These are phyloP conservation scores for Tetrastigma voinierianum DNA, from an alignment of 164 flowering plant genomes.

Conservation along the genomic window DNA sequence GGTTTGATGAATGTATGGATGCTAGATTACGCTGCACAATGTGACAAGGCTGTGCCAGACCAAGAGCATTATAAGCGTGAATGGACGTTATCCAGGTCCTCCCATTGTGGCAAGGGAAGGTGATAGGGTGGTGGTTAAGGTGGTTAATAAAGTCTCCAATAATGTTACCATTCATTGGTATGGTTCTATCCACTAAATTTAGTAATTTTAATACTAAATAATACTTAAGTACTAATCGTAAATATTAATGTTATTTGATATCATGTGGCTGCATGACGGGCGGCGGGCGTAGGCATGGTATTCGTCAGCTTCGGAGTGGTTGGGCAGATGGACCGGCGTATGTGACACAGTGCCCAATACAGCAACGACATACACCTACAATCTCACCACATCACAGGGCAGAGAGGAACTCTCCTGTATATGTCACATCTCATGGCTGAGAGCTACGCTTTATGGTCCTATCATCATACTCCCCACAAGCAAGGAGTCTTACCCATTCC, in stretches of 20 bases:
- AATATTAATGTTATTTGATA: too few species aligned
- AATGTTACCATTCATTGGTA: conserved; percentile 47
- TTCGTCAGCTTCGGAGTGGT: conserved; percentile 42
- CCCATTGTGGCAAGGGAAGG: conserved; percentile 39
- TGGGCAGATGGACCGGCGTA: conserved; percentile 69
- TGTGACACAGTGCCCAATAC: conserved; percentile 63
- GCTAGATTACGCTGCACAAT: conserved; percentile 27
- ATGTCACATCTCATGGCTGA: conserved; percentile 56
- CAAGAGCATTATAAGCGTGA: conserved; percentile 33
- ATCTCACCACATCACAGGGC: conserved; percentile 54
- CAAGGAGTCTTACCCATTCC: conserved; percentile 44
- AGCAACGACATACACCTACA: conserved; percentile 45
- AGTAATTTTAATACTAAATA: too few species aligned
- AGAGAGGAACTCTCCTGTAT: conserved; percentile 60
- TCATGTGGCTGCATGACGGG: too few species aligned
- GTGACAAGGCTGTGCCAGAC: conserved; percentile 42
- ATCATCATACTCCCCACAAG: conserved; percentile 49
- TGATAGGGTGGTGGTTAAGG: conserved; percentile 34
- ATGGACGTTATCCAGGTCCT: conserved; percentile 46
- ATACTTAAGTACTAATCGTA: too few species aligned
- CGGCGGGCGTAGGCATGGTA: conserved; percentile 52
- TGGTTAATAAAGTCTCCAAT: conserved; percentile 32
- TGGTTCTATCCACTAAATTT: not conserved
- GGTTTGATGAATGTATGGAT: not conserved
- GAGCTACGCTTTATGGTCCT: conserved; percentile 53